A percentile compares a stretch with the other conserved stretches of the same genome.
phyloP scores from a whole-genome alignment of 208 protist genomes.

The Acanthamoeba sp. region DNA sequence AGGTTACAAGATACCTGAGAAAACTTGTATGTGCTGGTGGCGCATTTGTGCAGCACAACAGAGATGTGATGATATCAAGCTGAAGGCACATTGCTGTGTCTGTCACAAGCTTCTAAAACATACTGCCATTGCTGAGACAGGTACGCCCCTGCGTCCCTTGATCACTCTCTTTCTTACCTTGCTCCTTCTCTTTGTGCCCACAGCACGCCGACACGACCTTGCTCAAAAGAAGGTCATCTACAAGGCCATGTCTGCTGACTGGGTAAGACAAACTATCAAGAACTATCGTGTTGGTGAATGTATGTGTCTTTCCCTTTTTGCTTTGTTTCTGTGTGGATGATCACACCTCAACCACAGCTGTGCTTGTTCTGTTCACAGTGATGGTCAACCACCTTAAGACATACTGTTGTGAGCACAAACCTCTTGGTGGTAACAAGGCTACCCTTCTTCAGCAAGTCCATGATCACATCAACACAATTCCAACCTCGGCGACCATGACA shows the following conservation, averaged over 20 bases:
- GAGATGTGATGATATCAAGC: neutral
- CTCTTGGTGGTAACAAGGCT: neutral
- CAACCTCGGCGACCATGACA: no score
- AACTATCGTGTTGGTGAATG: neutral
- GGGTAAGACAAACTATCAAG: neutral
- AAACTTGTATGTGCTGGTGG: neutral
- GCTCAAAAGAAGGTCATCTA: conserved; percentile 29
- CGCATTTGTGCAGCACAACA: neutral
- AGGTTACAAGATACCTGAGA: neutral
- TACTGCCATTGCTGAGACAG: neutral
- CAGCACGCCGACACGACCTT: neutral
- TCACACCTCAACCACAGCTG: no score
- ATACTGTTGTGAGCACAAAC: neutral
- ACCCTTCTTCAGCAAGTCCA: neutral
- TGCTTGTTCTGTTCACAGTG: neutral
- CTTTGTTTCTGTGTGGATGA: no score
- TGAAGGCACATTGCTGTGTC: neutral
- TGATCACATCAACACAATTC: neutral
- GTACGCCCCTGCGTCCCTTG: neutral
- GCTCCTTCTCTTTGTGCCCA: neutral
- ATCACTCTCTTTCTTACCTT: neutral
- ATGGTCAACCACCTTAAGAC: neutral
- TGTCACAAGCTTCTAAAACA: neutral
- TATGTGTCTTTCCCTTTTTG: neutral
- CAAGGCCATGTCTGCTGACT: neutral